A percentile compares a stretch with the other conserved stretches of the same genome.
phyloP scores from a whole-genome alignment of 2,329 filamentous ascomycete genomes.

The Fusarium cicatricum region DNA sequence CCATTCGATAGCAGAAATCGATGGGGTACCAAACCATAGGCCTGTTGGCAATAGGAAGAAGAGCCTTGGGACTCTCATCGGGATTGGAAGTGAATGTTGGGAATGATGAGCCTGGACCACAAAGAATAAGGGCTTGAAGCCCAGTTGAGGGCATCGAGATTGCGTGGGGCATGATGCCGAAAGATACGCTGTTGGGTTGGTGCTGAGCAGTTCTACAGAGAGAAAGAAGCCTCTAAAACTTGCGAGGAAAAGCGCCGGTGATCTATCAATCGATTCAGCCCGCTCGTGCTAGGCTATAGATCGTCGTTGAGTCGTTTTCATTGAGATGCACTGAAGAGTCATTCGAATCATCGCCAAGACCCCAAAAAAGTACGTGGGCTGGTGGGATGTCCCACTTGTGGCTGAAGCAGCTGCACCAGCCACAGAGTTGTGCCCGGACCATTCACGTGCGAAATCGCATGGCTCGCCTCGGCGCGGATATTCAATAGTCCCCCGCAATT shows the following conservation, averaged over 20 bases:
- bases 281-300: conserved; percentile 8
- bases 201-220: not conserved
- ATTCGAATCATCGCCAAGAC: conserved; percentile 39
- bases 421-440: conserved; percentile 11
- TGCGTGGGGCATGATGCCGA: conserved; percentile 74
- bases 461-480: conserved; percentile 41
- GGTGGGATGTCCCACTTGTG: conserved; percentile 40
- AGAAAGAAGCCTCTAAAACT: not conserved
- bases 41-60: conserved; percentile 82
- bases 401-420: conserved; percentile 22
- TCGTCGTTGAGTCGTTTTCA: conserved; percentile 30
- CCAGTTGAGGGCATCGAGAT: conserved; percentile 76
- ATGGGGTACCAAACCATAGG: conserved; percentile 93
- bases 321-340: conserved; percentile 40
- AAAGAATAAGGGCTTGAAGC: conserved; percentile 84
- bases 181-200: conserved; percentile 16
- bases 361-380: conserved; percentile 38
- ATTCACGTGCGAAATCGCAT: conserved; percentile 34
- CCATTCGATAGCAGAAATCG: conserved; percentile 84
- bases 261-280: not conserved
- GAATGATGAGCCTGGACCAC: conserved; percentile 82
- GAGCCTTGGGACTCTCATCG: conserved; percentile 81
- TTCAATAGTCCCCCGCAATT: conserved; percentile 37
- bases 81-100: conserved; percentile 84
- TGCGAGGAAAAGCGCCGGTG: not conserved